Evolutionary conservation across 305 asterid genomes (phyloP).

Genomic region (Fraxinus nigra): DNA sequence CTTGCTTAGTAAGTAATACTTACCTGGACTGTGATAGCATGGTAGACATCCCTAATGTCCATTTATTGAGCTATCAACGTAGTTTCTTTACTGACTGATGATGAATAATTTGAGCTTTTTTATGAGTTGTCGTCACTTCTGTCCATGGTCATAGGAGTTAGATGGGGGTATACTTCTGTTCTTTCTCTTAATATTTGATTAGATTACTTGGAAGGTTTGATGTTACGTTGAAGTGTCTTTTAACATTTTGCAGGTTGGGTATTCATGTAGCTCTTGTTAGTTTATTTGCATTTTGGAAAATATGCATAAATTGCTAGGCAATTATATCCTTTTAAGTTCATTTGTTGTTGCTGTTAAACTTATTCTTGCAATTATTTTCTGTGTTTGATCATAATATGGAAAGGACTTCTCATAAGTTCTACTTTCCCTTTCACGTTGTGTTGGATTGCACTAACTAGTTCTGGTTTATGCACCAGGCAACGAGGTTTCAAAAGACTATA

Average conservation of each 20-base stretch:
- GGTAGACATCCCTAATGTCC: not conserved
- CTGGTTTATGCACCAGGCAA: conserved; percentile 44
- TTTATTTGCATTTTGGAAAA: not conserved
- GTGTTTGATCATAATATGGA: not conserved
- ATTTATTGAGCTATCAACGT: not conserved
- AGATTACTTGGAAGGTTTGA: not conserved
- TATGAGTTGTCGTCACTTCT: not conserved
- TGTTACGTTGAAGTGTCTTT: not conserved
- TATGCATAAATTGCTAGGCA: not conserved
- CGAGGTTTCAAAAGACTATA: conserved; percentile 73
- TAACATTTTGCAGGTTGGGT: not conserved
- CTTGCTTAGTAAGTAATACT: not conserved
- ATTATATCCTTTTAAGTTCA: not conserved
- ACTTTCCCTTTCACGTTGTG: not conserved
- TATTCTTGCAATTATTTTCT: not conserved
- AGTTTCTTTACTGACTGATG: not conserved
- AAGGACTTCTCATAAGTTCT: not conserved
- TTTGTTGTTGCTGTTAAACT: not conserved
- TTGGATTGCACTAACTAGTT: conserved; percentile 20
- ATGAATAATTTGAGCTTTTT: not conserved
- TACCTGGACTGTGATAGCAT: not conserved
- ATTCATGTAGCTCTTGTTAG: not conserved
- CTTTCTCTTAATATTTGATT: not conserved
- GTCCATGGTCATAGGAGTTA: not conserved
- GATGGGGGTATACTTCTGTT: not conserved